Conservation (phyloP, 2,329 filamentous ascomycete genomes). For the Graphiopsis chlorocephala region DNA sequence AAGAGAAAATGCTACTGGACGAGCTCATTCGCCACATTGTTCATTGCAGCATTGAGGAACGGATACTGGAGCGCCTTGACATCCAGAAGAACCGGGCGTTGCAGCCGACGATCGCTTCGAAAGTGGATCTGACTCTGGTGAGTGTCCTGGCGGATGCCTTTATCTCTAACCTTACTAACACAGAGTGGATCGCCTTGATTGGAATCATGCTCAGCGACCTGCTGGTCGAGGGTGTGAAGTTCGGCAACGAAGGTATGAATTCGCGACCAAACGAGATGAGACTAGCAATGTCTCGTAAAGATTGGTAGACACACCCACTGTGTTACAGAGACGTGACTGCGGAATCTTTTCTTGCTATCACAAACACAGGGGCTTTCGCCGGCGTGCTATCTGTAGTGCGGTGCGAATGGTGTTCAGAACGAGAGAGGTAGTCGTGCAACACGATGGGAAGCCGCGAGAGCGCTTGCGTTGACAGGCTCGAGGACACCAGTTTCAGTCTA, state of each 20-base stretch:
- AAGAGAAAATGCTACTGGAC: background rate
- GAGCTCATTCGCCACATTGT: background rate
- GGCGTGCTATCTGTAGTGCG: too few relatives aligned
- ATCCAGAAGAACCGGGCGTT: background rate
- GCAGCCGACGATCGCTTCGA: background rate
- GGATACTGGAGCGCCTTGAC: background rate
- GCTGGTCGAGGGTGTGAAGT: background rate
- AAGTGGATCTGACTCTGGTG: background rate
- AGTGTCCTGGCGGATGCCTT: background rate
- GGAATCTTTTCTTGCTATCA: background rate
- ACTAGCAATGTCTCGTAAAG: background rate
- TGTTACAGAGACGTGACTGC: background rate
- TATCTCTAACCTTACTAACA: background rate
- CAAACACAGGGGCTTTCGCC: too few relatives aligned
- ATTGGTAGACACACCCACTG: background rate
- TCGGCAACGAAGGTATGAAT: background rate
- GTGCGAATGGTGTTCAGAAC: too few relatives aligned
- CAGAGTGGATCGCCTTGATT: background rate
- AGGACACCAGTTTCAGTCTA: background rate
- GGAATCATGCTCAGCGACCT: background rate
- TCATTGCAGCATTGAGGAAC: background rate
- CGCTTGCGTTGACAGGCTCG: background rate
- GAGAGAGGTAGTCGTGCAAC: too few relatives aligned
- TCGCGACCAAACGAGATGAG: background rate
- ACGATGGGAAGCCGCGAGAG: too few relatives aligned